Conservation (phyloP, 2,329 filamentous ascomycete species). For the Alternaria burnsii region DNA sequence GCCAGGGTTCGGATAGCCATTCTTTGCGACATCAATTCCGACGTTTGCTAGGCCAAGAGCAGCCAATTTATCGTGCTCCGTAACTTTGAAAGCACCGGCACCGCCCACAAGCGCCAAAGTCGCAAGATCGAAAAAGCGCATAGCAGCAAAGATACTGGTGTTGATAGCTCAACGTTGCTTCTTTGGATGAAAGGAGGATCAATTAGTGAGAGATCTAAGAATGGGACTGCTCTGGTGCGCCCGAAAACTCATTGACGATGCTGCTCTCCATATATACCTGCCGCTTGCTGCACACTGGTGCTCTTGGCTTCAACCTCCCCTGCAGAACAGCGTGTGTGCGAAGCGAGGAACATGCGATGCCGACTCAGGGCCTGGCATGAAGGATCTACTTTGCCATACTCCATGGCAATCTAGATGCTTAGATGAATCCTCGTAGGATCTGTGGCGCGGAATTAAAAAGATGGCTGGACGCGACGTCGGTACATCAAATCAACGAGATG, state of each 20-base stretch:
- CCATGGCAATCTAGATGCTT: neutral
- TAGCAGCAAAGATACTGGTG: neutral
- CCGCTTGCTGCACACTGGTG: neutral
- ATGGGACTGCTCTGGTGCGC: neutral
- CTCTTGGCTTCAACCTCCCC: neutral
- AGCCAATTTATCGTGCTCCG: conserved; percentile 4
- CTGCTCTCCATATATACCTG: neutral
- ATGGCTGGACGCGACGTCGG: neutral
- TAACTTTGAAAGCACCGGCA: neutral
- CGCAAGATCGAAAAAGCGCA: neutral
- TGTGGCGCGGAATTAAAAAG: neutral
- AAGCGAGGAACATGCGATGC: neutral
- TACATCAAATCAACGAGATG: neutral
- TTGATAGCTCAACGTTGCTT: neutral
- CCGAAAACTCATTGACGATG: neutral
- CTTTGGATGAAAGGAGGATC: neutral
- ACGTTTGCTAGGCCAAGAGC: neutral
- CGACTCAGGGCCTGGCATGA: neutral
- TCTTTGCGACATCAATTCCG: conserved; percentile 24
- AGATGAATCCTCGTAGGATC: neutral
- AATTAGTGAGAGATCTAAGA: neutral
- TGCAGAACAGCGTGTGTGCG: neutral
- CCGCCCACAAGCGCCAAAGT: neutral
- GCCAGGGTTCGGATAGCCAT: conserved; percentile 29
- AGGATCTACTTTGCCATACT: neutral